Conservation (phyloP, 176 grass and related monocot species). For the Carex kokanica region DNA sequence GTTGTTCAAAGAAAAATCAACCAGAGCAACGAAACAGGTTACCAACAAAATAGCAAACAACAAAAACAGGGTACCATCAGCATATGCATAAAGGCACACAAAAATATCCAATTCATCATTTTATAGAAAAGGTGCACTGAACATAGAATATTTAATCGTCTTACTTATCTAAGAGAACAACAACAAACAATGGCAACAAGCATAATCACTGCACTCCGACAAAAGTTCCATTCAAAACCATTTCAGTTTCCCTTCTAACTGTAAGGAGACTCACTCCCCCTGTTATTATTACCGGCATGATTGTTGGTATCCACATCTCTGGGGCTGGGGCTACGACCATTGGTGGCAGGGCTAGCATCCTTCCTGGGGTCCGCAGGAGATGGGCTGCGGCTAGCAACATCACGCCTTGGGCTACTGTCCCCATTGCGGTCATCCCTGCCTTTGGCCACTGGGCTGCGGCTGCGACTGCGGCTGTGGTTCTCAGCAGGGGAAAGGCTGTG, state of each 20-base stretch:
- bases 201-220: background rate
- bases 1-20: background rate
- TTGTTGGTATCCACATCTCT: slow-evolving; percentile 38
- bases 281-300: slow-evolving; percentile 25
- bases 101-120: slow-evolving; percentile 17
- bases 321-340: slow-evolving; percentile 61
- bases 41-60: background rate
- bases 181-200: slow-evolving; percentile 1
- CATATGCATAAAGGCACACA: background rate
- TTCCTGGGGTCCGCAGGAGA: slow-evolving; percentile 35
- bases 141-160: slow-evolving; percentile 16
- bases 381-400: slow-evolving; percentile 44
- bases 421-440: slow-evolving; percentile 44
- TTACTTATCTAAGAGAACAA: slow-evolving; percentile 1
- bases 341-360: slow-evolving; percentile 50
- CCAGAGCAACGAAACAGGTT: too few species aligned
- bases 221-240: background rate
- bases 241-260: background rate
- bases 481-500: slow-evolving; percentile 49
- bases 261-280: slow-evolving; percentile 42
- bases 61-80: background rate
- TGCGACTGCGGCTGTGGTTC: slow-evolving; percentile 42
- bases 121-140: background rate
- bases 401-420: slow-evolving; percentile 43
- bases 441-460: slow-evolving; percentile 38